Base-by-base conservation (phyloP, 495 filamentous ascomycete species). In the Parathielavia hyrcaniae region DNA sequence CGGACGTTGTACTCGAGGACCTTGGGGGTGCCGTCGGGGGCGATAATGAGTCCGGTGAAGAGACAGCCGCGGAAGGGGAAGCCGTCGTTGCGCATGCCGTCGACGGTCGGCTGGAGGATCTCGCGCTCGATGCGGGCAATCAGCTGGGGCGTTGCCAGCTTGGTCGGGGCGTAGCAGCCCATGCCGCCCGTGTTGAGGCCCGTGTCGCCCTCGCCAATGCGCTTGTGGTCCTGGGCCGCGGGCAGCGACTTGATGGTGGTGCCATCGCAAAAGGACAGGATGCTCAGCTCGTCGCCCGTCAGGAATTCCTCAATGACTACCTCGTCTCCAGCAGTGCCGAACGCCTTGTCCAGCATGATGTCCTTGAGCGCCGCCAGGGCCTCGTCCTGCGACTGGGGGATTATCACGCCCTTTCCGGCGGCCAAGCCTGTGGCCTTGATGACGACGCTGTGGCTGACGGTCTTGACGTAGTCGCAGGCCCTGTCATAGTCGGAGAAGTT, bases 11-110 rank as follows among this genome's bases (percentile, higher is more conserved):
- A 98, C 72, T 98, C 93, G 30, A 98, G 81, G 8, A 87, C 84
- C 75, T 90, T 95, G 6, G 93, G 68, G 86, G 56, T 53, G 1
- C 93, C 93, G 60, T 81, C 73, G 64, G 84, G 81, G 45, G 91
- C 95, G 74, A 98, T 88, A 93, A 97, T 98, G 6, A 97, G 75
- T 34, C 95, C 93, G 11, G 93, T 97, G 72, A 97, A 98, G 20
- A 98, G 80, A 51, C 91, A 83, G 60, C 93, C 93, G 55, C 83
- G 78, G 67, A 97, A 95, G 36, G 89, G 86, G 69, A 77, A 75
- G 74, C 85, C 81, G 60, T 95, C 90, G 61, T 79, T 80, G 65
- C 85, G 81, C 89, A 96, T 92, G 50, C 89, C 90, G 59, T 91
- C 83, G 61, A 98, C 82, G 2, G 92, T 95, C 5, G 93, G 95